Percentiles rank a stretch among this genome's conserved stretches.
Conservation (phyloP, 2,329 filamentous ascomycete genomes). For the Phialocephala sp. region DNA sequence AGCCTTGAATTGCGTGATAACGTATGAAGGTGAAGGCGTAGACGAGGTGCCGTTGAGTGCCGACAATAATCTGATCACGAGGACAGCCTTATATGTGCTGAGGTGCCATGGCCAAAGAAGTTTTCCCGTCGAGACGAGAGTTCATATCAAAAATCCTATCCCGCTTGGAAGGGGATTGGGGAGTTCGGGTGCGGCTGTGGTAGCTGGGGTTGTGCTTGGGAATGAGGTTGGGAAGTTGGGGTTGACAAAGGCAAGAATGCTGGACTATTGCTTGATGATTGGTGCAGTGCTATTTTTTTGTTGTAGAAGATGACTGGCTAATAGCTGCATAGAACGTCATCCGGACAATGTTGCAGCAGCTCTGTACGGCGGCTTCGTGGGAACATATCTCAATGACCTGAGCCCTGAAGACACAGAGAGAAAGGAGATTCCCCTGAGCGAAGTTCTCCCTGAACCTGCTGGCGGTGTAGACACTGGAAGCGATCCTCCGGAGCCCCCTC, state of each 20-base stretch:
- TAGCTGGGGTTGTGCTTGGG: slow-evolving; percentile 90
- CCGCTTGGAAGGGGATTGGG: slow-evolving; percentile 90
- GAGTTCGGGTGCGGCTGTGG: slow-evolving; percentile 94
- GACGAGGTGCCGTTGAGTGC: slow-evolving; percentile 82
- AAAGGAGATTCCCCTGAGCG: slow-evolving; percentile 91
- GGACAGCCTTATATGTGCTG: slow-evolving; percentile 92
- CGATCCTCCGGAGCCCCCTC: slow-evolving; percentile 84
- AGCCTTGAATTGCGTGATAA: slow-evolving; percentile 85
- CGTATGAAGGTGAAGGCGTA: slow-evolving; percentile 79
- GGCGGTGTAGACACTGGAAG: slow-evolving; percentile 90
- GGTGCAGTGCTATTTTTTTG: slow-evolving; percentile 53
- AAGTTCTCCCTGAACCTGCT: slow-evolving; percentile 88
- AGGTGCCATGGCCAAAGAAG: slow-evolving; percentile 85
- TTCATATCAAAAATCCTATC: slow-evolving; percentile 96
- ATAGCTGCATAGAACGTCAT: slow-evolving; percentile 67
- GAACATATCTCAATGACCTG: slow-evolving; percentile 93
- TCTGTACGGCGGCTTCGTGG: slow-evolving; percentile 94
- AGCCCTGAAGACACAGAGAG: slow-evolving; percentile 87
- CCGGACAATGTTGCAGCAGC: slow-evolving; percentile 95
- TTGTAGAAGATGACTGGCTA: slow-evolving; percentile 7
- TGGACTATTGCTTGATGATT: slow-evolving; percentile 98
- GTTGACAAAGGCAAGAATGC: slow-evolving; percentile 78
- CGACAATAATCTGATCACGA: slow-evolving; percentile 89
- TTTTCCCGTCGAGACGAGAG: slow-evolving; percentile 85
- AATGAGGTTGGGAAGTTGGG: slow-evolving; percentile 85